A percentile compares a stretch with the other conserved stretches of the same genome.
phyloP scores from a whole-genome alignment of 129 eudicot species.

The Smallanthus sonchifolius region DNA sequence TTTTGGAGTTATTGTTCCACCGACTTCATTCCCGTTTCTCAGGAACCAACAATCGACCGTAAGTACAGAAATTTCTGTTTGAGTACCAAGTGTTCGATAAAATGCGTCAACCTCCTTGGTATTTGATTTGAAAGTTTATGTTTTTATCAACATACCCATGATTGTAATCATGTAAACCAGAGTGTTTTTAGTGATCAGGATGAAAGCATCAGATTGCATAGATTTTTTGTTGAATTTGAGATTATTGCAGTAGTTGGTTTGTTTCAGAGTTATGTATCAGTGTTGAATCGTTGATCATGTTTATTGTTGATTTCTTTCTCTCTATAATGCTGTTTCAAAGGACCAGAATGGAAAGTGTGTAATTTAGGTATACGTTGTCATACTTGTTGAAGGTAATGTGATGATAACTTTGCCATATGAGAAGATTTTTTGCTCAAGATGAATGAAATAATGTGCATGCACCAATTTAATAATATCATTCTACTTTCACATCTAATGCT shows the following conservation, averaged over 20 bases:
- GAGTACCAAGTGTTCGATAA: neutral
- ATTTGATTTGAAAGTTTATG: neutral
- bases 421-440: conserved; percentile 20
- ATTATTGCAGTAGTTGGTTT: neutral
- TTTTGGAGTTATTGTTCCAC: neutral
- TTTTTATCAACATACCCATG: neutral
- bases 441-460: neutral
- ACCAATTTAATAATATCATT: neutral
- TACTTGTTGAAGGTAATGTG: neutral
- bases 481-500: neutral
- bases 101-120: neutral
- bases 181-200: neutral
- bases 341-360: conserved; percentile 2
- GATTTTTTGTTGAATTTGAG: neutral
- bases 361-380: neutral
- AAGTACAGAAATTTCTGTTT: neutral
- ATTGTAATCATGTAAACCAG: neutral
- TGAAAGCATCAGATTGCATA: neutral
- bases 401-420: conserved; percentile 2
- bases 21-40: neutral
- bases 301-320: neutral
- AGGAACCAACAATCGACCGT: neutral
- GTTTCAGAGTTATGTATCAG: neutral
- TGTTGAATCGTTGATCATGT: neutral
- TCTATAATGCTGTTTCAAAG: neutral